These are phyloP conservation scores for Candida adriatica DNA, from an alignment of 805 yeast genomes.

Conservation along the genomic window DNA sequence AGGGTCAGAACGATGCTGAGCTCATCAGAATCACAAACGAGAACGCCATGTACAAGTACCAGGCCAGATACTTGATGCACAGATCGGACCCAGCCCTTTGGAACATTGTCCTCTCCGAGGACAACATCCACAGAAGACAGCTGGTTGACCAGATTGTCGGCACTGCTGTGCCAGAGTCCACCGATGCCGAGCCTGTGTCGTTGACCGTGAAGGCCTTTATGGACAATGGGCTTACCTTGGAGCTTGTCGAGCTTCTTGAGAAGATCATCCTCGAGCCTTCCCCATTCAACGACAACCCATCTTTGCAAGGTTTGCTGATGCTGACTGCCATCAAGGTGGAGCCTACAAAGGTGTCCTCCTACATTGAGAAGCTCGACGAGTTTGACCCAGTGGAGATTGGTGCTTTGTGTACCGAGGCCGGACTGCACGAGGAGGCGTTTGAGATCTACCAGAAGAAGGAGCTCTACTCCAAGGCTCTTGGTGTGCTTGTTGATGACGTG, in stretches of 20 bases:
- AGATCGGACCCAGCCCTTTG: constrained; percentile 85
- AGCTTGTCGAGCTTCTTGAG: constrained; percentile 89
- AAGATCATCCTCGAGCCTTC: constrained; percentile 96
- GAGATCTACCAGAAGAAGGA: constrained; percentile 86
- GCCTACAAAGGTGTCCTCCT: constrained; percentile 71
- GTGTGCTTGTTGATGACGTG: constrained; percentile 85
- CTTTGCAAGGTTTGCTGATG: constrained; percentile 86
- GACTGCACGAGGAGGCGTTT: constrained; percentile 87
- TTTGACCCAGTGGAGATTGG: constrained; percentile 94
- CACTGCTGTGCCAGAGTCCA: constrained; percentile 91
- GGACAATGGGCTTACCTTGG: constrained; percentile 90
- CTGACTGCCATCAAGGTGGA: constrained; percentile 96
- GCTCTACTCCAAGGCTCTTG: constrained; percentile 70
- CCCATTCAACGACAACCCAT: constrained; percentile 91
- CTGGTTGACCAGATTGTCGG: constrained; percentile 91
- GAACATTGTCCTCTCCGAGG: constrained; percentile 68
- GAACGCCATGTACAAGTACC: constrained; percentile 96
- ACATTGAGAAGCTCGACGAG: constrained; percentile 84
- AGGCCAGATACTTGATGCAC: constrained; percentile 88
- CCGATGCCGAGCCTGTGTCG: constrained; percentile 89
- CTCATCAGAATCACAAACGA: constrained; percentile 90
- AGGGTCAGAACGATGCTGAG: constrained; percentile 89
- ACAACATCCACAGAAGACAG: constrained; percentile 83
- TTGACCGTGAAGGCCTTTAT: constrained; percentile 91
- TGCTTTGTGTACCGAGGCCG: constrained; percentile 82